Percentiles rank a stretch among this genome's conserved stretches.
phyloP scores from a whole-genome alignment of 805 yeast species.

The Komagataella ulmi region DNA sequence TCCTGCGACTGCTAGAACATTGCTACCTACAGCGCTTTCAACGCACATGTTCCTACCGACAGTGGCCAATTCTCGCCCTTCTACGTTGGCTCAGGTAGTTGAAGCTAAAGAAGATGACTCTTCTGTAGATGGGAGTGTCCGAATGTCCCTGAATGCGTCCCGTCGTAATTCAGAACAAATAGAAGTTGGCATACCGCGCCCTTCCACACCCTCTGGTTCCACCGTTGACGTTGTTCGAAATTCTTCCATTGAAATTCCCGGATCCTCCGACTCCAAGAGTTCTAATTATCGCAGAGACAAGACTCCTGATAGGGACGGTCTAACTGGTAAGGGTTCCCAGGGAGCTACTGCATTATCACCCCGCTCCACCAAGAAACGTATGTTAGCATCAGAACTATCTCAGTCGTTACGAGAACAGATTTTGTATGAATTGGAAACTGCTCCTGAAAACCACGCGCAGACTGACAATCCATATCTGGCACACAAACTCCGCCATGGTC shows the following conservation, averaged over 20 bases:
- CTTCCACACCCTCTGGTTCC: background rate
- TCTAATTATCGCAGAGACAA: background rate
- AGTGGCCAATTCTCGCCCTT: conserved; percentile 12
- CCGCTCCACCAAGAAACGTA: conserved; percentile 1
- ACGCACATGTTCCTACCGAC: conserved; percentile 53
- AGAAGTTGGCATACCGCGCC: background rate
- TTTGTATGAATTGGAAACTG: conserved; percentile 1
- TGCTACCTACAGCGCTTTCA: conserved; percentile 45
- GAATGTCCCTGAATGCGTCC: background rate
- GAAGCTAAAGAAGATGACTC: background rate
- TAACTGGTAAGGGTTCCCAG: background rate
- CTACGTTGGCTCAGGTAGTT: background rate
- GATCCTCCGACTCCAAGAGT: background rate
- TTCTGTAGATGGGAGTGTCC: background rate
- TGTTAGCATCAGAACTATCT: conserved; percentile 2
- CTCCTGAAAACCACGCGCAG: background rate
- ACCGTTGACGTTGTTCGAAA: background rate
- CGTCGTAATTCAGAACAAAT: background rate
- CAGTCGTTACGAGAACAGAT: conserved; percentile 1
- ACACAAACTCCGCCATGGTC: background rate
- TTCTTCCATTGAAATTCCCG: background rate
- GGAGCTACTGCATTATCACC: conserved; percentile 1
- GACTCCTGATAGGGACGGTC: background rate
- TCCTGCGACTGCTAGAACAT: conserved; percentile 44
- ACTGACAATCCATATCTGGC: background rate